phyloP scores from a whole-genome alignment of 2,329 filamentous ascomycete genomes.

The Fusarium duplospermum region DNA sequence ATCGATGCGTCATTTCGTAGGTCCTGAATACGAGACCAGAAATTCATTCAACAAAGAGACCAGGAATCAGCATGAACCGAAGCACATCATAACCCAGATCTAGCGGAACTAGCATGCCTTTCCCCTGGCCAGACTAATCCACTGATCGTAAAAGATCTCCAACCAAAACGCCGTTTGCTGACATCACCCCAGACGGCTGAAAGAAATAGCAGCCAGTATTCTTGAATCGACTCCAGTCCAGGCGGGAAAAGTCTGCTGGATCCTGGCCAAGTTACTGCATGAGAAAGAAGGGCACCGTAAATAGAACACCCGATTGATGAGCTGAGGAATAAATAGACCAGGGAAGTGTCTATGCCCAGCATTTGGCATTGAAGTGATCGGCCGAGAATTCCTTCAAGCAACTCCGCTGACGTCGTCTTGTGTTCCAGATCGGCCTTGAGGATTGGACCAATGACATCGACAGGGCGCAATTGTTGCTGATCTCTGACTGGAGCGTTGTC shows the following conservation, averaged over 20 bases:
- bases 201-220: neutral
- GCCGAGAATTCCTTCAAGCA: neutral
- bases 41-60: neutral
- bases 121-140: neutral
- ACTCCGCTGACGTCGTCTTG: constrained; percentile 16
- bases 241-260: neutral
- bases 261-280: neutral
- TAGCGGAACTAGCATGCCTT: neutral
- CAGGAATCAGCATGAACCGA: neutral
- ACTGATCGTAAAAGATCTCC: neutral
- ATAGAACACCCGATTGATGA: neutral
- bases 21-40: neutral
- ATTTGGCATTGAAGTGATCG: neutral
- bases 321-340: neutral
- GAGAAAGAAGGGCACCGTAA: neutral
- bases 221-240: neutral
- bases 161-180: neutral
- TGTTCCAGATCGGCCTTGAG: neutral
- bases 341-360: neutral
- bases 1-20: neutral
- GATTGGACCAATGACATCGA: constrained; percentile 22
- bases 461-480: constrained; percentile 10
- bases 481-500: neutral
- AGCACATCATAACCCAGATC: neutral
- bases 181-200: neutral